Conservation (phyloP, 2,329 filamentous ascomycete genomes). For the Talaromyces pinophilus region DNA sequence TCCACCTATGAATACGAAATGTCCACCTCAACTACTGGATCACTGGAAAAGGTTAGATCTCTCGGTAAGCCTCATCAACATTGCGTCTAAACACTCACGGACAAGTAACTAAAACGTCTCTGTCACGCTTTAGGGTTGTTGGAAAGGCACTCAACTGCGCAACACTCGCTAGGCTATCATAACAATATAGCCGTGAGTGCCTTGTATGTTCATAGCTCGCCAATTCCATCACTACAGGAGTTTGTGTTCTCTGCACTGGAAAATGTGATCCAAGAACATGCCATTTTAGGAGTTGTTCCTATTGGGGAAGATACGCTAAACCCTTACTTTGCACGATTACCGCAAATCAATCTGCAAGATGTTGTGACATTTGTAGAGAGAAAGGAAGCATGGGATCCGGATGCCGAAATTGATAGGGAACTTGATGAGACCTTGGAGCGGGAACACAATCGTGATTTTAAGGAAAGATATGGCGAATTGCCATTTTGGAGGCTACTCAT, state of each 20-base stretch:
- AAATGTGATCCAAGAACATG: background rate
- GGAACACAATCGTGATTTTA: background rate
- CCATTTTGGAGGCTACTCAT: background rate
- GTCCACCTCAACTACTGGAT: background rate
- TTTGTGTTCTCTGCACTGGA: background rate
- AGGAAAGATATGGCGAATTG: background rate
- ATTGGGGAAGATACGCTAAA: background rate
- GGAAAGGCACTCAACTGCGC: background rate
- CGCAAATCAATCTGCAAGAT: background rate
- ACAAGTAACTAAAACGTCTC: background rate
- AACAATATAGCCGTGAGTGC: conserved; percentile 1
- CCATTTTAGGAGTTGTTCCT: background rate
- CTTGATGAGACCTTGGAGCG: background rate
- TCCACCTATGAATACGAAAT: background rate
- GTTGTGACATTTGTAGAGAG: background rate
- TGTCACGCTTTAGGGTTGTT: background rate
- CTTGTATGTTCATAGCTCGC: background rate
- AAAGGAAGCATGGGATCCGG: background rate
- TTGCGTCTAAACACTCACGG: background rate
- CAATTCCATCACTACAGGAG: background rate
- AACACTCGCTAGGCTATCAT: background rate
- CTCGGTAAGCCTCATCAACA: background rate
- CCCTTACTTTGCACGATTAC: background rate
- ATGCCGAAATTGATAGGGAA: background rate
- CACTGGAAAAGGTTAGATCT: background rate